Evolutionary conservation across 257 asterid species (phyloP).

Genomic region (Solanum okadae): DNA sequence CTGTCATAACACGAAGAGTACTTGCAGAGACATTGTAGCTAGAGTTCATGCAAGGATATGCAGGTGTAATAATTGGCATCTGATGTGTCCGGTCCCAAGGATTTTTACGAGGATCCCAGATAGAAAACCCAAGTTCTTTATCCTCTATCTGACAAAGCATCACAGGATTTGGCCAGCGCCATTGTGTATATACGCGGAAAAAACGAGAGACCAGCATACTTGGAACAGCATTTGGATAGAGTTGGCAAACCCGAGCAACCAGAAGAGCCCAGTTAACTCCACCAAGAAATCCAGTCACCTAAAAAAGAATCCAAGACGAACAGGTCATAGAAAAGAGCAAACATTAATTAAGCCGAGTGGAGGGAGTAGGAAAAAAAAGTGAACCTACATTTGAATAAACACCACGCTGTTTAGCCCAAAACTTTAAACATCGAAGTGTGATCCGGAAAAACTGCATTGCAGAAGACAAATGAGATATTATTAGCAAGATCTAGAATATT

Average conservation of each 20-base stretch:
- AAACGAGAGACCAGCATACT: constrained; percentile 94
- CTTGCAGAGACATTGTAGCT: constrained; percentile 94
- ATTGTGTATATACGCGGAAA: constrained; percentile 74
- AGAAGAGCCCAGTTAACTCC: constrained; percentile 98
- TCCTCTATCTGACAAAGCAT: constrained; percentile 89
- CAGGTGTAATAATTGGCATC: constrained; percentile 98
- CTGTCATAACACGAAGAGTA: constrained; percentile 85
- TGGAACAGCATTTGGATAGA: constrained; percentile 88
- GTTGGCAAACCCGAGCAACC: constrained; percentile 89
- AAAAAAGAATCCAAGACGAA: neutral
- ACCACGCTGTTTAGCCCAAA: constrained; percentile 95
- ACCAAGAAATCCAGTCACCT: constrained; percentile 99
- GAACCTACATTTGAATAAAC: constrained; percentile 85
- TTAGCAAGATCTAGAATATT: neutral
- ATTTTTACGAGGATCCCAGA: constrained; percentile 93
- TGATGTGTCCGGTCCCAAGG: constrained; percentile 82
- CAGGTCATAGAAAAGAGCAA: neutral
- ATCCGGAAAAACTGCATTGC: constrained; percentile 56
- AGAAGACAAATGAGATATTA: neutral
- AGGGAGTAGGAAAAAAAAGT: neutral
- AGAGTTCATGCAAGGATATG: constrained; percentile 98
- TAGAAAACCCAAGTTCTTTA: constrained; percentile 72
- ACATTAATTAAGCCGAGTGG: neutral
- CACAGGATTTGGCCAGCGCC: constrained; percentile 99
- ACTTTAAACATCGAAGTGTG: constrained; percentile 71